A percentile compares a stretch with the other conserved stretches of the same genome.
Evolutionary conservation across 768 basidiomycete species (phyloP).

Genomic region (Mycena rosella): DNA sequence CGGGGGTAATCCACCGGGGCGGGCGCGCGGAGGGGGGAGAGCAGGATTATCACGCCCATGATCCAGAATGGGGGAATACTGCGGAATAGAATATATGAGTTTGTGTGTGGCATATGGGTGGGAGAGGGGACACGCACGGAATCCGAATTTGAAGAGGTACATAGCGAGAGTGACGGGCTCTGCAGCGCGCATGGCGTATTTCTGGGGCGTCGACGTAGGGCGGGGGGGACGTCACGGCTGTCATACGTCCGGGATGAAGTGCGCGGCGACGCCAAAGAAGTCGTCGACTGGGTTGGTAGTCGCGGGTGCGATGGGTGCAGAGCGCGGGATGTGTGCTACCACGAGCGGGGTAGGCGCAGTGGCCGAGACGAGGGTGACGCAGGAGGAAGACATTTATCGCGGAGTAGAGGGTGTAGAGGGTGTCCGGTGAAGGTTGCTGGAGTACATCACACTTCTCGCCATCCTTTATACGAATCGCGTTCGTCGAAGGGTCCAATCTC

Average conservation of each 20-base stretch:
- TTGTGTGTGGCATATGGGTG: conserved; percentile 16
- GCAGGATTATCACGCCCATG: conserved; percentile 67
- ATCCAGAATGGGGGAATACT: conserved; percentile 79
- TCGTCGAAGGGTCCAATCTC: neutral
- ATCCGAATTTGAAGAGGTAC: conserved; percentile 74
- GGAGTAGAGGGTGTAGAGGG: neutral
- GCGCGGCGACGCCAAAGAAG: conserved; percentile 55
- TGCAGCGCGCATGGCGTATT: conserved; percentile 48
- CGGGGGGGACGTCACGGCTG: conserved; percentile 54
- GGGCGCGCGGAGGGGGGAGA: conserved; percentile 64
- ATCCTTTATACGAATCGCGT: neutral
- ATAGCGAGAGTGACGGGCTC: conserved; percentile 70
- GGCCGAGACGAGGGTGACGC: neutral
- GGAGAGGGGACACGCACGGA: conserved; percentile 56
- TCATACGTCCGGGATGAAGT: conserved; percentile 50
- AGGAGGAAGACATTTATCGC: conserved; percentile 10
- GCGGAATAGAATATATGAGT: no score
- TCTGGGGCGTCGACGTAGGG: conserved; percentile 59
- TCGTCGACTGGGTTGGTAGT: conserved; percentile 46
- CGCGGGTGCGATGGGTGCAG: conserved; percentile 30
- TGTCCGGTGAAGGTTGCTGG: neutral
- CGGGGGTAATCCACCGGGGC: conserved; percentile 43
- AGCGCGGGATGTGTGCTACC: conserved; percentile 22
- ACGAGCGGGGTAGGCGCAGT: conserved; percentile 3
- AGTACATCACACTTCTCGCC: neutral